Percentiles rank a stretch among this genome's conserved stretches.
Conservation (phyloP, 805 yeast genomes). For the Kodamaea jinghongensis region DNA sequence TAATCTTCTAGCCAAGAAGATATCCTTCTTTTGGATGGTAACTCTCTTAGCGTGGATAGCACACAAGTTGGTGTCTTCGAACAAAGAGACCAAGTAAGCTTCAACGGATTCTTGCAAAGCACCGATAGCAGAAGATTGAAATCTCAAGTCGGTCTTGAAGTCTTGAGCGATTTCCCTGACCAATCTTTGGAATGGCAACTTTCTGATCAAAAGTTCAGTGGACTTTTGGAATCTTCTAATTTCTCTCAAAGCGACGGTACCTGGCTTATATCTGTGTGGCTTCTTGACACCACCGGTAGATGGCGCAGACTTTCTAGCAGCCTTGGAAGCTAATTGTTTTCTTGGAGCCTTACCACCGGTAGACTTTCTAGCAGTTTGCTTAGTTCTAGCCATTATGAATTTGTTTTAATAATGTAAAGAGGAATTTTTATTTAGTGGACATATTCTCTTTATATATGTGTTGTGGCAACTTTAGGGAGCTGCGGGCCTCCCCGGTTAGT, state of each 20-base stretch:
- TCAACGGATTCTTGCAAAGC: conserved; percentile 98
- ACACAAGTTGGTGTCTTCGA: conserved; percentile 97
- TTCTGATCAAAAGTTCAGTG: conserved; percentile 91
- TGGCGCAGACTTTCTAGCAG: conserved; percentile 93
- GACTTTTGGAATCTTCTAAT: conserved; percentile 97
- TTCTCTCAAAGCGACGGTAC: conserved; percentile 95
- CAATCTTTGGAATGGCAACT: conserved; percentile 95
- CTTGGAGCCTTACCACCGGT: conserved; percentile 97
- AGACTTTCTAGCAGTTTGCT: conserved; percentile 92
- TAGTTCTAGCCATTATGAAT: conserved; percentile 79
- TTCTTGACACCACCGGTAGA: conserved; percentile 90
- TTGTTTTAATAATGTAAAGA: conserved; percentile 2
- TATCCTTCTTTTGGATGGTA: conserved; percentile 97
- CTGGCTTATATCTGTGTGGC: conserved; percentile 96
- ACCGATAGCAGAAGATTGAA: conserved; percentile 96
- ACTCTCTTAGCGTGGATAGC: conserved; percentile 99
- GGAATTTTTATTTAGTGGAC: not conserved
- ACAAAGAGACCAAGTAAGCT: conserved; percentile 93
- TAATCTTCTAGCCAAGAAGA: conserved; percentile 95
- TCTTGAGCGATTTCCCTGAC: conserved; percentile 96
- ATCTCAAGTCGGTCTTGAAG: conserved; percentile 88
- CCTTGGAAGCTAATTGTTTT: conserved; percentile 89
- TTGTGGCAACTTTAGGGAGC: too few relatives aligned
- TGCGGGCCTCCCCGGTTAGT: too few relatives aligned
- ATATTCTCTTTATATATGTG: conserved; percentile 2